A percentile compares a stretch with the other conserved stretches of the same genome.
Conservation (phyloP, 129 eudicot species). For the Escallonia rubra region DNA sequence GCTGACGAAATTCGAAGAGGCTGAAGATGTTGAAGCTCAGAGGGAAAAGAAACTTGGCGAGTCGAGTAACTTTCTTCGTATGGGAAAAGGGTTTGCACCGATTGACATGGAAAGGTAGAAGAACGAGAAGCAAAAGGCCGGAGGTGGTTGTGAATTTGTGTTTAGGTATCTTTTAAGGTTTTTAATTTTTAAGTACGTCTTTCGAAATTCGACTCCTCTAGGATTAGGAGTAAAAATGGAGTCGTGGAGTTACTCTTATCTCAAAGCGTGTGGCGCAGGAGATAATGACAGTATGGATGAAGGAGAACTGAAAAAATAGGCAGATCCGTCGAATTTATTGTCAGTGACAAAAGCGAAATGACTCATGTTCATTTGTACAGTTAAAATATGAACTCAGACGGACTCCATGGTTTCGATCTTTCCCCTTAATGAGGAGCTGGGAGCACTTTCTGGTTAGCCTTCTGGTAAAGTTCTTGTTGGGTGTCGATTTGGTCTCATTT, state of each 20-base stretch:
- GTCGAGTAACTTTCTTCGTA: constrained; percentile 41
- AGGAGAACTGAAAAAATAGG: no score
- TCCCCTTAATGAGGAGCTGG: no score
- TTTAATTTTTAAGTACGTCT: not conserved
- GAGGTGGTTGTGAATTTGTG: not conserved
- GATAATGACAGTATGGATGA: no score
- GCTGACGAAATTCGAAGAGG: constrained; percentile 26
- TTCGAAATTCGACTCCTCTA: no score
- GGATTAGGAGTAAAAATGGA: not conserved
- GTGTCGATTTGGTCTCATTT: constrained; percentile 9
- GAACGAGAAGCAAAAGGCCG: not conserved
- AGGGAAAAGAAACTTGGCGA: constrained; percentile 17
- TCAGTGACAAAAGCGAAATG: no score
- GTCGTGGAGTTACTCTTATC: not conserved
- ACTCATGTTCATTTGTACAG: no score
- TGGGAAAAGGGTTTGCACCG: constrained; percentile 44
- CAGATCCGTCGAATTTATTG: no score
- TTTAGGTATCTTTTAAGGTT: not conserved
- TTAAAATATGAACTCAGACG: no score
- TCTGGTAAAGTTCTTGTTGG: not conserved
- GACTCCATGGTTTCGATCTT: no score
- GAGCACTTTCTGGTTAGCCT: no score
- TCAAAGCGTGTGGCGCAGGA: not conserved
- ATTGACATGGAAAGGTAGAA: constrained; percentile 71
- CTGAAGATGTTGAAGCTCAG: constrained; percentile 66